Percentiles rank a stretch among this genome's conserved stretches.
Conservation (phyloP, 2,329 filamentous ascomycete species). For the Calonectria fujianensis region DNA sequence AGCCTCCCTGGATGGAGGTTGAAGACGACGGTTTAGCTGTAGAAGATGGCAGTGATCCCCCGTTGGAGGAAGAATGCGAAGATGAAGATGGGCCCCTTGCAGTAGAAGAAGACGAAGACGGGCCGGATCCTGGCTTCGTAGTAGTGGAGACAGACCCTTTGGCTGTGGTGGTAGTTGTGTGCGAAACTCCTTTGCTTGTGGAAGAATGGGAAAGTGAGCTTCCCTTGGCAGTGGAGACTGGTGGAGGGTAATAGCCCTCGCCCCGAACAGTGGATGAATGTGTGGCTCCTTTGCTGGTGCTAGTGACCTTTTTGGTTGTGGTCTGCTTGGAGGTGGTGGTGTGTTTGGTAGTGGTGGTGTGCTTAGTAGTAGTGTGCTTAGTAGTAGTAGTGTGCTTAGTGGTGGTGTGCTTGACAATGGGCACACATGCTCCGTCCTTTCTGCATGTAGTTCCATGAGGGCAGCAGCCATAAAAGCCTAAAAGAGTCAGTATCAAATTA, state of each 20-base stretch:
- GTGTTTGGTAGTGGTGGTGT: neutral
- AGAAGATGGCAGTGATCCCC: neutral
- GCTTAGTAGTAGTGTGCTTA: too few relatives aligned
- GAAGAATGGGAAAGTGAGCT: neutral
- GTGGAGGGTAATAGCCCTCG: neutral
- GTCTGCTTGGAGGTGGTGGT: too few relatives aligned
- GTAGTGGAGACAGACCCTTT: neutral
- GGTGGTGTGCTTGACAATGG: neutral
- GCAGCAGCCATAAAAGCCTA: neutral
- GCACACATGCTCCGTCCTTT: neutral
- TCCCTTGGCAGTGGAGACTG: neutral
- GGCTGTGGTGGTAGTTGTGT: neutral
- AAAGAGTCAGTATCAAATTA: neutral
- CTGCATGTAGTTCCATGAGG: conserved; percentile 1
- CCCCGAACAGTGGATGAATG: neutral
- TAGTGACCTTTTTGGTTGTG: neutral
- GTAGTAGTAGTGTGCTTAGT: neutral
- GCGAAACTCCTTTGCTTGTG: neutral
- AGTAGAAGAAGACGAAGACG: neutral
- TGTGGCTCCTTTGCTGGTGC: neutral
- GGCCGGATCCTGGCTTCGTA: neutral
- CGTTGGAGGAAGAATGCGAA: neutral
- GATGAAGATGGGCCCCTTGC: neutral
- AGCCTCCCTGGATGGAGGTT: neutral
- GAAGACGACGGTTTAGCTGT: neutral